Conservation (phyloP, 2,329 filamentous ascomycete species). For the Aspergillus sp. region DNA sequence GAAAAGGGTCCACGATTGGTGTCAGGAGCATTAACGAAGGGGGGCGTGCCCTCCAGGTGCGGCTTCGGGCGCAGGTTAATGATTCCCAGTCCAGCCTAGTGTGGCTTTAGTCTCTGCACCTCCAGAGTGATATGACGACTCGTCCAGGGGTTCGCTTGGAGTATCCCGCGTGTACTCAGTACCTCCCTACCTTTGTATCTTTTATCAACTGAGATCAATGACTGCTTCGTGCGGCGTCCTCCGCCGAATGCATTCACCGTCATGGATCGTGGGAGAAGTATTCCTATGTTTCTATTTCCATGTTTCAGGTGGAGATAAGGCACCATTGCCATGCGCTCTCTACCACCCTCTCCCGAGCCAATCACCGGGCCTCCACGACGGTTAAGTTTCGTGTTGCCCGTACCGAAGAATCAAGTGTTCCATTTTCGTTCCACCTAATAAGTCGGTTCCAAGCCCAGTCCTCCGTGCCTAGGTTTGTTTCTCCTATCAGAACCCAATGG, state of each 20-base stretch:
- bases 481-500: too few relatives aligned
- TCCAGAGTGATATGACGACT: neutral
- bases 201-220: too few relatives aligned
- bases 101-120: neutral
- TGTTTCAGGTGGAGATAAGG: neutral
- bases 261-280: neutral
- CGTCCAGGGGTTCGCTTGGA: too few relatives aligned
- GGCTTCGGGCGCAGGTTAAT: neutral
- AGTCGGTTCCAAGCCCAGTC: too few relatives aligned
- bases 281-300: neutral
- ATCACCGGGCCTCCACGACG: neutral
- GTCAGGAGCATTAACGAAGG: slow-evolving; percentile 7
- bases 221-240: too few relatives aligned
- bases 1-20: slow-evolving; percentile 6
- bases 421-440: too few relatives aligned
- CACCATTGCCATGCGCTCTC: too few relatives aligned
- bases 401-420: neutral
- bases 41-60: slow-evolving; percentile 1
- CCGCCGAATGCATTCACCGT: too few relatives aligned
- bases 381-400: neutral
- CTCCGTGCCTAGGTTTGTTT: too few relatives aligned
- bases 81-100: too few relatives aligned
- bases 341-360: neutral
- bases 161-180: too few relatives aligned
- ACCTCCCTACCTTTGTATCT: too few relatives aligned